Percentiles rank a stretch among this genome's conserved stretches.
Evolutionary conservation across 257 asterid genomes (phyloP).

Genomic region (Capsicum chinense): DNA sequence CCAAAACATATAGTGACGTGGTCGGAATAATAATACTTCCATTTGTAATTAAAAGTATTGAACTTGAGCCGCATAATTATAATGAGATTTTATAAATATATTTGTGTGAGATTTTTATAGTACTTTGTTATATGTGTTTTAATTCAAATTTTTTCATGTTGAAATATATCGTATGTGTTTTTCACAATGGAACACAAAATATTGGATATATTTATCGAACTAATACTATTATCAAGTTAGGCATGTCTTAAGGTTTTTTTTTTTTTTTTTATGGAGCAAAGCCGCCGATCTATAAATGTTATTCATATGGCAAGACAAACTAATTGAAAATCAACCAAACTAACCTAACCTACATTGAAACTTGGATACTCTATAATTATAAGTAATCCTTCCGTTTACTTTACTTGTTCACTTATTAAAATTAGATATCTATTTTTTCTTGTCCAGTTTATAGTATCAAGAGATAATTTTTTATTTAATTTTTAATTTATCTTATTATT

Average conservation of each 20-base stretch:
- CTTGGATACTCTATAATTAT: background rate
- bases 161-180: background rate
- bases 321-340: background rate
- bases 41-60: background rate
- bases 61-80: background rate
- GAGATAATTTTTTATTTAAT: too few relatives aligned
- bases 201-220: background rate
- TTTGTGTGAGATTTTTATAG: background rate
- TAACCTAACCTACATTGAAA: background rate
- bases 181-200: background rate
- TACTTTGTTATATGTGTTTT: background rate
- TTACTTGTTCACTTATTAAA: too few relatives aligned
- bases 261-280: background rate
- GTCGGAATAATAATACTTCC: background rate
- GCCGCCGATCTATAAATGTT: background rate
- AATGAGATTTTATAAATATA: background rate
- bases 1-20: background rate
- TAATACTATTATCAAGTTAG: background rate
- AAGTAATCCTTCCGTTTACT: background rate
- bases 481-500: too few relatives aligned
- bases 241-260: background rate
- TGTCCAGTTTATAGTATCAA: too few relatives aligned
- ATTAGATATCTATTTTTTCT: too few relatives aligned
- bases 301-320: background rate
- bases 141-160: background rate